These are phyloP conservation scores for Tetrapyrgos nigripes DNA, from an alignment of 1,284 basidiomycete species.

Conservation along the genomic window DNA sequence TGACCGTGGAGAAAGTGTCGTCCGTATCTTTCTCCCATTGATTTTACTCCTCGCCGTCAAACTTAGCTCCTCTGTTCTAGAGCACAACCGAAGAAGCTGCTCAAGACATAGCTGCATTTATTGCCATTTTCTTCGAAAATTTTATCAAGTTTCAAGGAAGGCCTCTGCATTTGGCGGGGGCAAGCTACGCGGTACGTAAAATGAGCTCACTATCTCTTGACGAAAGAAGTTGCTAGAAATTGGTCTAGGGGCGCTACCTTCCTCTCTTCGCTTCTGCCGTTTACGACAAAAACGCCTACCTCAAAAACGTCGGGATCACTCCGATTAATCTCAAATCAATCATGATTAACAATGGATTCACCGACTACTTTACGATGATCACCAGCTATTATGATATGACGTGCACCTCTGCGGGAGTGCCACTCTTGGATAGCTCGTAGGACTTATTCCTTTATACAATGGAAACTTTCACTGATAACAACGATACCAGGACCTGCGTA, in stretches of 20 bases:
- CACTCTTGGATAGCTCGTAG: conserved; percentile 35
- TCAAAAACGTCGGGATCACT: conserved; percentile 51
- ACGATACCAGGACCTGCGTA: conserved; percentile 43
- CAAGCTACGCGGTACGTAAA: conserved; percentile 65
- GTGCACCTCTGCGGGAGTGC: conserved; percentile 50
- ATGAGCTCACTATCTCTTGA: background rate
- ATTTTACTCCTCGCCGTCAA: too few relatives aligned
- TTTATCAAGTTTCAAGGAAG: conserved; percentile 59
- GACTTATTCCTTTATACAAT: conserved; percentile 16
- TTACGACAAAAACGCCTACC: conserved; percentile 61
- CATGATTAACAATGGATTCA: conserved; percentile 67
- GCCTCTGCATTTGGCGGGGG: conserved; percentile 75
- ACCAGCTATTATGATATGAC: conserved; percentile 53
- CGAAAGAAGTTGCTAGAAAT: background rate
- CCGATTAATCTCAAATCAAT: conserved; percentile 69
- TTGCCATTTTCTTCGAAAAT: conserved; percentile 64
- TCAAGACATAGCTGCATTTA: conserved; percentile 59
- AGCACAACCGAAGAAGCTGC: conserved; percentile 59
- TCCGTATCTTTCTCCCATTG: conserved; percentile 31
- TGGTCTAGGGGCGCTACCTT: conserved; percentile 61
- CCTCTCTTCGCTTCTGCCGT: conserved; percentile 70
- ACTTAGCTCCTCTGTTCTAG: conserved; percentile 19
- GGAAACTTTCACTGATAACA: background rate
- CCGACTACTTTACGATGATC: conserved; percentile 48
- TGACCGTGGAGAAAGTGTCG: conserved; percentile 69